Percentiles rank a stretch among this genome's conserved stretches.
Conservation (phyloP, 1,284 basidiomycete species). For the Cryptococcus amylolentus region DNA sequence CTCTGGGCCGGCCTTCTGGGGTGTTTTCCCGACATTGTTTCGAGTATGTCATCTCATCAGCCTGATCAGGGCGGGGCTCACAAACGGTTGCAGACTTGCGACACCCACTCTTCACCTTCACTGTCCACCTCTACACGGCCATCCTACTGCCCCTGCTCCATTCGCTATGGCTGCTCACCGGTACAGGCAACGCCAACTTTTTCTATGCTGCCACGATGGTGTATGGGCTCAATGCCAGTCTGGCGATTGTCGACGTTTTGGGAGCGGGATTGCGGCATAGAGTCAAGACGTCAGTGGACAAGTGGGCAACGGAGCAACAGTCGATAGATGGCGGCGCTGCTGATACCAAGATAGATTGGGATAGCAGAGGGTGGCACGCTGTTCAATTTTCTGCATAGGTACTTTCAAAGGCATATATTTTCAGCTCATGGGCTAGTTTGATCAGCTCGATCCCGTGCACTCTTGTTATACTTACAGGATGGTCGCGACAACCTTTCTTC, state of each 20-base stretch:
- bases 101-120: constrained; percentile 78
- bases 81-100: constrained; percentile 62
- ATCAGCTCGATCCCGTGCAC: background rate
- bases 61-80: background rate
- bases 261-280: constrained; percentile 63
- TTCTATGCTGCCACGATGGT: constrained; percentile 95
- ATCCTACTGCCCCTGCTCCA: constrained; percentile 88
- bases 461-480: constrained; percentile 30
- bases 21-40: constrained; percentile 78
- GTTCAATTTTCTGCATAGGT: constrained; percentile 12
- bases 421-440: background rate
- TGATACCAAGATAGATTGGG: constrained; percentile 5
- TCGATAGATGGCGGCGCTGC: background rate
- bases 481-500: constrained; percentile 44
- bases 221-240: constrained; percentile 80
- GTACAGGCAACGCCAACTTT: constrained; percentile 97
- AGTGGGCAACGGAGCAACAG: background rate
- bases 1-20: constrained; percentile 76
- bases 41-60: constrained; percentile 58
- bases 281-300: constrained; percentile 12
- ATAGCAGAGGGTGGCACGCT: constrained; percentile 14
- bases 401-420: background rate
- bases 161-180: constrained; percentile 84
- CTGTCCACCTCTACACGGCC: constrained; percentile 79
- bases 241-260: constrained; percentile 73